Evolutionary conservation across 176 grass and related monocot species (phyloP).

Genomic region (Otatea glauca): DNA sequence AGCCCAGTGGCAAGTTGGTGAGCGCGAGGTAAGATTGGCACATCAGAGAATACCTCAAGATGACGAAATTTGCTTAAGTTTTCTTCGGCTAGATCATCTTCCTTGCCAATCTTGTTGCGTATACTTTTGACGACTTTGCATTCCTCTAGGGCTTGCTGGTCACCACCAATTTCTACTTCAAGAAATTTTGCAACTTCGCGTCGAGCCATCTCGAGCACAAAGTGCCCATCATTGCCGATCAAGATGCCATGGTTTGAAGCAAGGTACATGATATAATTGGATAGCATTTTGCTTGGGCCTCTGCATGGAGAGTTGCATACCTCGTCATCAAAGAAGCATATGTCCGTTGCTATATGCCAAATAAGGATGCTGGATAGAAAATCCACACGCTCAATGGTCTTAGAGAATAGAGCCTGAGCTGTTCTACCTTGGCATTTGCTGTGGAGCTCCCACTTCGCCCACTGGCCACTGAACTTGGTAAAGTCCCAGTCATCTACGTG

Average conservation of each 20-base stretch:
- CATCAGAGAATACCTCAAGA: not conserved
- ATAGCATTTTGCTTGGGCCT: not conserved
- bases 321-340: conserved; percentile 26
- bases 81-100: not conserved
- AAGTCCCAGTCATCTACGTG: conserved; percentile 3
- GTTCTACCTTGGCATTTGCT: not conserved
- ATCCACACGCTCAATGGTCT: conserved; percentile 19
- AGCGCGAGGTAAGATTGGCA: not conserved
- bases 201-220: too few relatives aligned
- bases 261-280: not conserved
- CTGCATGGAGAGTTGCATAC: not conserved
- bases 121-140: too few relatives aligned
- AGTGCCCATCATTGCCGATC: too few relatives aligned
- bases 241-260: not conserved
- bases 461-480: conserved; percentile 34
- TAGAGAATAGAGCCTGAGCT: not conserved
- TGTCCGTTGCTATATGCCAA: conserved; percentile 52
- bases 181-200: too few relatives aligned
- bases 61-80: not conserved
- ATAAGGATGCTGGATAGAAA: conserved; percentile 43
- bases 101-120: not conserved
- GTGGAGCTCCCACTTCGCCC: not conserved
- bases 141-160: too few relatives aligned
- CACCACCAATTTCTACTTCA: too few relatives aligned
- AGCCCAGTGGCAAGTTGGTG: not conserved